Evolutionary conservation across 257 asterid species (phyloP).

Genomic region (Osmanthus fragrans): DNA sequence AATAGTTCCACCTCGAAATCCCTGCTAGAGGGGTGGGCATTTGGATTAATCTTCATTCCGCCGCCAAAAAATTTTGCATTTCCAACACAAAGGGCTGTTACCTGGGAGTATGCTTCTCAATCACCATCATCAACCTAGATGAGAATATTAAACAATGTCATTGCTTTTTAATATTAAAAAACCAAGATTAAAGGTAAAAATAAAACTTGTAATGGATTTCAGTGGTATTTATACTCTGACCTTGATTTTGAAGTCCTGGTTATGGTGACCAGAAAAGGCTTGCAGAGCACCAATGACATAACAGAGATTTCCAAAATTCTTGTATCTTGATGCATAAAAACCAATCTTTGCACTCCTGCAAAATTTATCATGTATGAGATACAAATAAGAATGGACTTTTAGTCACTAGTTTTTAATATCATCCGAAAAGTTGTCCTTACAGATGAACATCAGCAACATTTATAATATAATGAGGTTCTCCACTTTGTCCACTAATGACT

Average conservation of each 20-base stretch:
- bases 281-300: conserved; percentile 89
- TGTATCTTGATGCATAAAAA: conserved; percentile 81
- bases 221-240: conserved; percentile 28
- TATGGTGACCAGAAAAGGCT: conserved; percentile 72
- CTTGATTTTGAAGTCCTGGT: conserved; percentile 81
- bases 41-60: conserved; percentile 93
- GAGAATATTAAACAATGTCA: neutral
- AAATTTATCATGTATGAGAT: conserved; percentile 11
- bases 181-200: neutral
- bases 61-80: conserved; percentile 94
- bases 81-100: conserved; percentile 88
- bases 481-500: conserved; percentile 58
- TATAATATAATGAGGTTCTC: conserved; percentile 71
- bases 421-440: conserved; percentile 47
- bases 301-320: conserved; percentile 81
- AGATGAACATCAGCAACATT: conserved; percentile 88
- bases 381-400: conserved; percentile 6
- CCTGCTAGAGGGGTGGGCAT: conserved; percentile 66
- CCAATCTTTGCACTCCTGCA: conserved; percentile 95
- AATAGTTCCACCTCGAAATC: conserved; percentile 62
- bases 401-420: conserved; percentile 14
- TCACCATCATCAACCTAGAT: conserved; percentile 74
- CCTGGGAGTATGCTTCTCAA: conserved; percentile 77
- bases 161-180: neutral
- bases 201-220: neutral